Evolutionary conservation across 176 grass and related monocot species (phyloP), one percentile per base, ranked within the genome.

Genomic region (Rhynchospora breviuscula): DNA sequence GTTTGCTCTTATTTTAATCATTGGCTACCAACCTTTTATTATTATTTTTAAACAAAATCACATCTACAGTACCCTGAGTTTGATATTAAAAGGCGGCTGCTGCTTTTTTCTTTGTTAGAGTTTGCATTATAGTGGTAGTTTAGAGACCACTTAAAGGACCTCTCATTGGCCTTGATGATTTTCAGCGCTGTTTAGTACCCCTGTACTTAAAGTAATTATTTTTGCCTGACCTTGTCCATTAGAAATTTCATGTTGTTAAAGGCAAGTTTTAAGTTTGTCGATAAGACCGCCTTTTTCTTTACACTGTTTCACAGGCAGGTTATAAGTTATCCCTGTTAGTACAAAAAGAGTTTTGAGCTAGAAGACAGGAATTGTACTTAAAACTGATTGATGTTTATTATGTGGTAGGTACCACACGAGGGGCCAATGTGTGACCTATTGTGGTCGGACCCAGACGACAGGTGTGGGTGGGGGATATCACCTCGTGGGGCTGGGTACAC

Each of bases 381-480:
- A 78, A 62, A 57, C 52, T 31, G 73, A 57, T 56, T 78, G 25
- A 78, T 78, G 51, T 56, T 71, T 57, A 78, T 57, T 57, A 47
- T 75, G 70, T 56, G 79, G 63, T 85, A 98, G 95, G 95, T 98
- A 82, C 95, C 95, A 70, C 95, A 98, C 85, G 95, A 98, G 91
- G 95, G 95, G 15, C 95, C 95, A 17, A 98, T 98, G 95, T 98
- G 95, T 77, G 95, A 98, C 87, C 90, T 98, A 2, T 79, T 98
- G 66, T 98, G 95, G 95, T 98, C 95, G 61, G 95, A 98, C 78
- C 95, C 95, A 22, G 95, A 98, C 46, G 95, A 98, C 59, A 82
- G 95, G 83, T 98, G 95, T 82, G 95, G 95, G 9, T 98, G 95
- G 95, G 95, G 95, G 17, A 98, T 98, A 88, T 98, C 95, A 60